These are phyloP conservation scores for Ascochyta fabae DNA, from an alignment of 2,329 filamentous ascomycete genomes.

Conservation along the genomic window DNA sequence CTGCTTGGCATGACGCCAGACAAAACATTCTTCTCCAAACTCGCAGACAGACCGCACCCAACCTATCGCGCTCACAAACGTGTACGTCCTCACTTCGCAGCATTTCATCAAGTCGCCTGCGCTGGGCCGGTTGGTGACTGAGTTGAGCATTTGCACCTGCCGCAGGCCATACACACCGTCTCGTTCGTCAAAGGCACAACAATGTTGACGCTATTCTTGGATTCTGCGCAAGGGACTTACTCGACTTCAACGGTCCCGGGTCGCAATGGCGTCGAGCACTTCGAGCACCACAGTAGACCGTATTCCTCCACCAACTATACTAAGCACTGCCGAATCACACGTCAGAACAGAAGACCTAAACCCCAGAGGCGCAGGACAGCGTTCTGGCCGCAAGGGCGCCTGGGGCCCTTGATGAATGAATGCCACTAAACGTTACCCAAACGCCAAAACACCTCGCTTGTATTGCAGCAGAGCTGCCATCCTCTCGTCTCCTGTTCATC, in stretches of 20 bases:
- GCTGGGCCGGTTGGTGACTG: background rate
- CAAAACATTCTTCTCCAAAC: background rate
- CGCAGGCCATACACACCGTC: too few relatives aligned
- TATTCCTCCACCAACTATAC: background rate
- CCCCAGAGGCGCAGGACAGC: background rate
- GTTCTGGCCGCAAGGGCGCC: background rate
- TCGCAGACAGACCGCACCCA: background rate
- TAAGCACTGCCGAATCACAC: background rate
- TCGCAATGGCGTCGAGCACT: slow-evolving; percentile 25
- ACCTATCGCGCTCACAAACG: background rate
- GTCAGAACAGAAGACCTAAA: background rate
- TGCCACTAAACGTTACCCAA: background rate
- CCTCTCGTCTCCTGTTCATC: background rate
- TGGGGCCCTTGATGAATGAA: background rate
- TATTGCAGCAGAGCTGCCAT: background rate
- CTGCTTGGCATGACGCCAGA: background rate
- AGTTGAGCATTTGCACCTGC: too few relatives aligned
- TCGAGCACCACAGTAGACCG: slow-evolving; percentile 21
- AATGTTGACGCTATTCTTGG: background rate
- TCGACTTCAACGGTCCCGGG: background rate
- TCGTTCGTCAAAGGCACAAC: background rate
- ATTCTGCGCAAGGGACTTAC: background rate
- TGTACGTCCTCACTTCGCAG: background rate
- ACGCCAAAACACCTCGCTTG: slow-evolving; percentile 10
- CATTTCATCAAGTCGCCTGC: background rate